Evolutionary conservation across 2,329 filamentous ascomycete species (phyloP).

Genomic region (Diaporthe citrichinensis): DNA sequence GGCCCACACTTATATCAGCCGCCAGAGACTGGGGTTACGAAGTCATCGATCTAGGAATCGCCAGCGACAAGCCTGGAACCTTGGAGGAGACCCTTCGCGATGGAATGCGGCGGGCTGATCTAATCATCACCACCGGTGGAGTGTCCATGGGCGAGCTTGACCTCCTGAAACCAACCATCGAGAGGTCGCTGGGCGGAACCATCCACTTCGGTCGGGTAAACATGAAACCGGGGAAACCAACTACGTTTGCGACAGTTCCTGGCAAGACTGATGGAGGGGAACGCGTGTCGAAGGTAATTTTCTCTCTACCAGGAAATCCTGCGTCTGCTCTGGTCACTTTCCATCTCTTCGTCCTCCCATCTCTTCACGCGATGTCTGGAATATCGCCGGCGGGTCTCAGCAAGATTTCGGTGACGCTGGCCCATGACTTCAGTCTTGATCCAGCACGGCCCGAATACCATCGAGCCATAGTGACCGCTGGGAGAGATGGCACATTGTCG

Average conservation of each 20-base stretch:
- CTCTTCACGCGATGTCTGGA: constrained; percentile 83
- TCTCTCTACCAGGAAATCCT: constrained; percentile 93
- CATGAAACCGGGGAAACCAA: constrained; percentile 99
- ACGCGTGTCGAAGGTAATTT: constrained; percentile 79
- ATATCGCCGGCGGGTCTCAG: constrained; percentile 78
- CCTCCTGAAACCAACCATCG: constrained; percentile 95
- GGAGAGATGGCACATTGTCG: constrained; percentile 75
- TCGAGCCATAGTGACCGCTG: constrained; percentile 80
- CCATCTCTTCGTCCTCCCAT: constrained; percentile 92
- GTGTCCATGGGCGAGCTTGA: constrained; percentile 99
- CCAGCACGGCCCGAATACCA: constrained; percentile 88
- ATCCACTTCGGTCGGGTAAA: constrained; percentile 97
- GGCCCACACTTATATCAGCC: constrained; percentile 87
- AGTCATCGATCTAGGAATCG: constrained; percentile 89
- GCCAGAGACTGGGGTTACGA: constrained; percentile 81
- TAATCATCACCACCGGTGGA: constrained; percentile 92
- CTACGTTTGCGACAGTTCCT: constrained; percentile 93
- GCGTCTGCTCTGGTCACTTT: constrained; percentile 94
- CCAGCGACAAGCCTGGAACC: constrained; percentile 77
- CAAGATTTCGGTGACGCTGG: constrained; percentile 77
- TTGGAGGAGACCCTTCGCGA: constrained; percentile 84
- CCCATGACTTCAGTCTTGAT: constrained; percentile 82
- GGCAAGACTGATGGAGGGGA: constrained; percentile 71
- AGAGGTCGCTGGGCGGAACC: constrained; percentile 87
- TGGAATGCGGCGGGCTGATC: constrained; percentile 80